Evolutionary conservation across 1,284 basidiomycete species (phyloP).

Genomic region (Trametes pubescens): DNA sequence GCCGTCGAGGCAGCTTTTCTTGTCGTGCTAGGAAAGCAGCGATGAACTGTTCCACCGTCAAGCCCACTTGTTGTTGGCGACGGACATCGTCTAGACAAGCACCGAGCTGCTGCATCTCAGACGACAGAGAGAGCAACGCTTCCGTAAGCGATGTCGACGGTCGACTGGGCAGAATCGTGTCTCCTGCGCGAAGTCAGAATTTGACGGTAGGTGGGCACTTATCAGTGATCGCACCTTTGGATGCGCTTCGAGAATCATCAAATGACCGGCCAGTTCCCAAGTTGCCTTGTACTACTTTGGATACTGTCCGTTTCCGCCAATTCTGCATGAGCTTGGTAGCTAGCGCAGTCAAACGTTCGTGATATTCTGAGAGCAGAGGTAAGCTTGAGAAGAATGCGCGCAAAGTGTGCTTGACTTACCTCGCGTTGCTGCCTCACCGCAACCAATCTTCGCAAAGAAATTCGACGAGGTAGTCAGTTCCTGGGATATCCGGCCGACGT

Average conservation of each 20-base stretch:
- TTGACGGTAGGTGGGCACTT: background rate
- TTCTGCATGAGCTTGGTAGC: constrained; percentile 53
- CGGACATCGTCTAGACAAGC: constrained; percentile 48
- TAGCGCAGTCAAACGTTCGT: constrained; percentile 46
- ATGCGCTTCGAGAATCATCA: background rate
- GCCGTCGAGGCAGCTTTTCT: constrained; percentile 21
- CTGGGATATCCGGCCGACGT: constrained; percentile 52
- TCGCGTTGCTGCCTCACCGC: constrained; percentile 44
- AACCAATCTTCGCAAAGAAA: constrained; percentile 41
- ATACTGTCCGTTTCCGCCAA: constrained; percentile 58
- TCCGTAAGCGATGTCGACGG: constrained; percentile 64
- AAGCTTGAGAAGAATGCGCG: background rate
- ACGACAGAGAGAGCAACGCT: constrained; percentile 62
- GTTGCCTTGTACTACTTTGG: constrained; percentile 35
- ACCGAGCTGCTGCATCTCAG: constrained; percentile 61
- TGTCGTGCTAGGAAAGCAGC: constrained; percentile 45
- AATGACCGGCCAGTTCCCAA: background rate
- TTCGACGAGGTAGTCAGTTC: constrained; percentile 18
- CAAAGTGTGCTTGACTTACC: constrained; percentile 43
- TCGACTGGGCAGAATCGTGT: constrained; percentile 38
- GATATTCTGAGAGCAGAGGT: constrained; percentile 50
- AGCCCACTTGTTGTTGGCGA: constrained; percentile 46
- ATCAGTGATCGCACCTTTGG: background rate
- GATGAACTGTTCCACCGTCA: constrained; percentile 53
- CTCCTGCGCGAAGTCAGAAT: constrained; percentile 14